phyloP scores from a whole-genome alignment of 1,284 basidiomycete genomes.

The Caloboletus inedulis region DNA sequence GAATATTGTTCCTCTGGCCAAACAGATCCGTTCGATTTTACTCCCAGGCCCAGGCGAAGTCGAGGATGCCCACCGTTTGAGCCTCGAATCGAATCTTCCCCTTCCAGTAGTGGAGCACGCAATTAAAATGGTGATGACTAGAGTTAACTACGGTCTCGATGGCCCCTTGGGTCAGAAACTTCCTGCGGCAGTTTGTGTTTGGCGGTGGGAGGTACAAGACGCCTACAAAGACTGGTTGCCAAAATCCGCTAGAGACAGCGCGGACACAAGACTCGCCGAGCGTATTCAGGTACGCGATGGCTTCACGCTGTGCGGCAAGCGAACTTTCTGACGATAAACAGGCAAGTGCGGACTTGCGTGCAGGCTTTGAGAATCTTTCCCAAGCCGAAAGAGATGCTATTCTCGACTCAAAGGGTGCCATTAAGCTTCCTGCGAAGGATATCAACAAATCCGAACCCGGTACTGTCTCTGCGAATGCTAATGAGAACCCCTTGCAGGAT shows the following conservation, averaged over 20 bases:
- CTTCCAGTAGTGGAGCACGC: conserved; percentile 54
- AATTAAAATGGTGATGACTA: conserved; percentile 56
- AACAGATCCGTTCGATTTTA: conserved; percentile 62
- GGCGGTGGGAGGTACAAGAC: conserved; percentile 84
- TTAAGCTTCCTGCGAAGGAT: conserved; percentile 41
- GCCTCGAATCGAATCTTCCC: conserved; percentile 40
- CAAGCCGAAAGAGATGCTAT: conserved; percentile 53
- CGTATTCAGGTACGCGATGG: conserved; percentile 54
- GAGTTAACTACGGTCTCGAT: conserved; percentile 76
- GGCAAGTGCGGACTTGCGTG: conserved; percentile 59
- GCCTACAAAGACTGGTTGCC: conserved; percentile 63
- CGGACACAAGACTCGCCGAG: conserved; percentile 60
- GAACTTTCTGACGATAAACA: conserved; percentile 27
- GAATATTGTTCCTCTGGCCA: conserved; percentile 54
- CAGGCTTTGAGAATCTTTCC: conserved; percentile 53
- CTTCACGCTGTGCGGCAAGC: background rate
- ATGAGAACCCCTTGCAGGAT: conserved; percentile 5
- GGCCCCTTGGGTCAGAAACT: conserved; percentile 44
- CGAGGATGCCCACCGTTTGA: conserved; percentile 36
- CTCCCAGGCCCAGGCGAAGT: conserved; percentile 57
- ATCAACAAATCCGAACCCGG: conserved; percentile 29
- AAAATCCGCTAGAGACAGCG: conserved; percentile 63
- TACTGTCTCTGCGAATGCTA: conserved; percentile 7
- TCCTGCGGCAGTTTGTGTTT: conserved; percentile 65
- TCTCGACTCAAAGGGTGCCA: conserved; percentile 49